These are phyloP conservation scores for Raddia distichophylla DNA, from an alignment of 176 grass and related monocot genomes.

Conservation along the genomic window DNA sequence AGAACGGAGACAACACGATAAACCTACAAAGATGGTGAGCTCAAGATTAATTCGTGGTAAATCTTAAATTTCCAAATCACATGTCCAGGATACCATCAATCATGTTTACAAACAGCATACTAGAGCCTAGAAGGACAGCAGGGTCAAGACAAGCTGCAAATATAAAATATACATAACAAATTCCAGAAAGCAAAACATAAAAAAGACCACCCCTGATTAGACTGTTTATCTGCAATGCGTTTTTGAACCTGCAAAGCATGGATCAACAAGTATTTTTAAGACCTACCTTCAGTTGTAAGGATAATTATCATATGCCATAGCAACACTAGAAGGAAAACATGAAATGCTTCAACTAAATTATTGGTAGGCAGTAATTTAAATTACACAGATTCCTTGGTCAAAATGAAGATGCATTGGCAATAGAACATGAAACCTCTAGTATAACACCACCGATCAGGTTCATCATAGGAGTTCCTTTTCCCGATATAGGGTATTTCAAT, in stretches of 20 bases:
- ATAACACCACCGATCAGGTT: background rate
- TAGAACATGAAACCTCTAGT: background rate
- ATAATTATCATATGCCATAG: too few relatives aligned
- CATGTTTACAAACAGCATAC: background rate
- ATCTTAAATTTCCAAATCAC: background rate
- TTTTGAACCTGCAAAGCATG: background rate
- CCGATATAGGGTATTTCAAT: background rate
- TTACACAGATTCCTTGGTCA: background rate
- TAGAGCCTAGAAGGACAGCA: background rate
- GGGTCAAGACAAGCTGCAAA: background rate
- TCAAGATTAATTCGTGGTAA: background rate
- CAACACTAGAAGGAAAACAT: too few relatives aligned
- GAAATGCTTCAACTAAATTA: too few relatives aligned
- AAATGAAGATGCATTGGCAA: background rate
- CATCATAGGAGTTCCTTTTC: background rate
- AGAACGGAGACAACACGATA: background rate
- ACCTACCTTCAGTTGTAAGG: too few relatives aligned
- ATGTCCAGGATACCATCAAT: background rate
- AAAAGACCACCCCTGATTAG: background rate
- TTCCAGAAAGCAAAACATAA: constrained; percentile 1
- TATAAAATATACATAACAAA: background rate
- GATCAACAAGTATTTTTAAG: constrained; percentile 1
- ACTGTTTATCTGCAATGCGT: background rate
- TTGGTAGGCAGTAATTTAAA: too few relatives aligned
- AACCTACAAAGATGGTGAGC: background rate